Conservation (phyloP, 495 filamentous ascomycete species). For the Hypoxylon fuscum region DNA sequence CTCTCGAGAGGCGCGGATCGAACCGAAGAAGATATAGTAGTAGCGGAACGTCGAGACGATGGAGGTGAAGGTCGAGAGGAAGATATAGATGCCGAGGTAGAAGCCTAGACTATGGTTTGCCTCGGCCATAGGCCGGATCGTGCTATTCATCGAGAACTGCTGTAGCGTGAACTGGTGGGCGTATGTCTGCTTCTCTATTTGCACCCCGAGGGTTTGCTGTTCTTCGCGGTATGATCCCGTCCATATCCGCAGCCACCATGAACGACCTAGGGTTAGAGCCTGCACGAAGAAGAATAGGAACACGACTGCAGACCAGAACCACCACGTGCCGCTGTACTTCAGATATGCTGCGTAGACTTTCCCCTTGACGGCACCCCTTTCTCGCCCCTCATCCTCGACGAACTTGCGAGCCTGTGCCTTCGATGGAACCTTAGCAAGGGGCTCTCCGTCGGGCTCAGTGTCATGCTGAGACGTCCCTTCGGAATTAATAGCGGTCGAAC, state of each 20-base stretch:
- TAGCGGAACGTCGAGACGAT: constrained; percentile 66
- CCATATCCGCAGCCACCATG: constrained; percentile 79
- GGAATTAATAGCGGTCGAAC: constrained; percentile 58
- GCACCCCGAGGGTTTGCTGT: constrained; percentile 23
- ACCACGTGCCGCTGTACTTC: constrained; percentile 68
- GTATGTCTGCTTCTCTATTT: constrained; percentile 43
- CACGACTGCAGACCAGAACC: constrained; percentile 68
- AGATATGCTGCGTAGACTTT: constrained; percentile 73
- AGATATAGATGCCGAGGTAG: constrained; percentile 75
- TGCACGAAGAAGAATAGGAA: constrained; percentile 62
- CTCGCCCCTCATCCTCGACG: constrained; percentile 75
- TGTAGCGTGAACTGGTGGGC: constrained; percentile 50
- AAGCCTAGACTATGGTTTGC: constrained; percentile 55
- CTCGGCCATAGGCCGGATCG: constrained; percentile 33
- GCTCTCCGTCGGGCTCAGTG: constrained; percentile 42
- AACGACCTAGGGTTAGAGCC: constrained; percentile 54
- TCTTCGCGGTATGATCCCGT: constrained; percentile 57
- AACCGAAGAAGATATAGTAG: constrained; percentile 65
- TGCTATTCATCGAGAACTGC: constrained; percentile 46
- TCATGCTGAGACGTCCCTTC: constrained; percentile 43
- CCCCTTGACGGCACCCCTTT: constrained; percentile 69
- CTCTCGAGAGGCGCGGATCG: constrained; percentile 68
- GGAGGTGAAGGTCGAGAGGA: constrained; percentile 64
- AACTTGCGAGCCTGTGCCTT: constrained; percentile 66
- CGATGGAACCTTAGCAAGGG: constrained; percentile 54